These are phyloP conservation scores for Oryza officinalis DNA, from an alignment of 176 grass and related monocot species.

Conservation along the genomic window DNA sequence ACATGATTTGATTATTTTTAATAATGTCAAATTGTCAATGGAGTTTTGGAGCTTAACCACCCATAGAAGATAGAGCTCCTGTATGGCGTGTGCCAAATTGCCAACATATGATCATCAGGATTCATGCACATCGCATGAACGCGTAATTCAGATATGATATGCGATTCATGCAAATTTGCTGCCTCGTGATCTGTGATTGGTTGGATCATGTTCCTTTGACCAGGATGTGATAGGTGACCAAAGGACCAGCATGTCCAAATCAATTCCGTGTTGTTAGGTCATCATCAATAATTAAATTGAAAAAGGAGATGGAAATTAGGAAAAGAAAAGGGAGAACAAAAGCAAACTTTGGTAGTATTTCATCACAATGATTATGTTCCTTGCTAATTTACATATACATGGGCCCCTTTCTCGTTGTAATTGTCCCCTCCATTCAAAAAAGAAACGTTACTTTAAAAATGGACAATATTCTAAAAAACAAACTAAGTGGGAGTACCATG, in stretches of 20 bases:
- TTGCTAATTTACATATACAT: background rate
- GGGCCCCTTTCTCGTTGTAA: background rate
- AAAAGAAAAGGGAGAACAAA: background rate
- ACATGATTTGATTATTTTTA: too few relatives aligned
- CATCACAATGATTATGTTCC: background rate
- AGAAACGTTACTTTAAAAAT: background rate
- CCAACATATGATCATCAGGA: background rate
- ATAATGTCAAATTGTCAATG: too few relatives aligned
- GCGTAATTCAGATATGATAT: background rate
- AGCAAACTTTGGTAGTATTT: background rate
- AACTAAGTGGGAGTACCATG: background rate
- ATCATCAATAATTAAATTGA: background rate
- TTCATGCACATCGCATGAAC: background rate
- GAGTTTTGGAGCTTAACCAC: background rate
- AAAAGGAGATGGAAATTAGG: background rate
- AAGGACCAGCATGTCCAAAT: constrained; percentile 30
- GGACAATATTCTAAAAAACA: background rate
- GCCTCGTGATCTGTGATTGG: background rate
- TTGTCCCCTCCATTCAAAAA: background rate
- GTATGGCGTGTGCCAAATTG: too few relatives aligned
- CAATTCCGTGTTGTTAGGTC: constrained; percentile 10
- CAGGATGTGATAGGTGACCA: constrained; percentile 2
- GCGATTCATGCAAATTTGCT: background rate
- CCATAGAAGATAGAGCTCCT: too few relatives aligned
- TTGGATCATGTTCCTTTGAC: constrained; percentile 18